Conservation (phyloP, 2,329 filamentous ascomycete genomes). For the Epichloe festucae region DNA sequence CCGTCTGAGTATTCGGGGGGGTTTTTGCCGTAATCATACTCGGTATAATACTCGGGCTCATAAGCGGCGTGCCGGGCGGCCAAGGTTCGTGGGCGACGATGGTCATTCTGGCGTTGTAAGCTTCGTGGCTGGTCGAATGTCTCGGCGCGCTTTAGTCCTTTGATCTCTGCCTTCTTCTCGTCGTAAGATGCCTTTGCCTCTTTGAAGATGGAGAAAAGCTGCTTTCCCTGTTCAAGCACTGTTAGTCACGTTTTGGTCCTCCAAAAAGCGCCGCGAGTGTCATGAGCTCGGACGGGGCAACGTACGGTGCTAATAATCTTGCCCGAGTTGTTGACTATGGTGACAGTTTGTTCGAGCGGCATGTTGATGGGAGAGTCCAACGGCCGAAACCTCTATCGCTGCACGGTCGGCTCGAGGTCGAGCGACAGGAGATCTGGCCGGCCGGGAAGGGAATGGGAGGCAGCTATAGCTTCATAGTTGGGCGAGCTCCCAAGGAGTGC, state of each 20-base stretch:
- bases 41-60: slow-evolving; percentile 16
- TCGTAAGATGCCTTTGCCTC: slow-evolving; percentile 81
- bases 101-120: slow-evolving; percentile 5
- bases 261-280: neutral
- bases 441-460: neutral
- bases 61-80: neutral
- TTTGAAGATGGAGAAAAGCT: slow-evolving; percentile 80
- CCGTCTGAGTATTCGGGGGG: slow-evolving; percentile 21
- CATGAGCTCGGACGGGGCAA: slow-evolving; percentile 9
- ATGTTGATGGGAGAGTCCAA: slow-evolving; percentile 12
- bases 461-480: neutral
- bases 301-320: slow-evolving; percentile 82
- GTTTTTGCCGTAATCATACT: slow-evolving; percentile 16
- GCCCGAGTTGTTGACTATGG: slow-evolving; percentile 80
- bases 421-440: neutral
- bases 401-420: neutral
- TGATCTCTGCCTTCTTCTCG: slow-evolving; percentile 74
- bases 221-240: slow-evolving; percentile 54
- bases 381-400: neutral
- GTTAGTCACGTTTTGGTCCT: neutral
- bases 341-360: slow-evolving; percentile 57
- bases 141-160: slow-evolving; percentile 50
- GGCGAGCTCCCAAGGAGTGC: neutral
- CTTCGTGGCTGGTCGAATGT: slow-evolving; percentile 31
- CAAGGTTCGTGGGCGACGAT: slow-evolving; percentile 1